Percentiles rank a stretch among this genome's conserved stretches.
Evolutionary conservation across 495 filamentous ascomycete genomes (phyloP).

Genomic region (Lasiosphaeria miniovina): DNA sequence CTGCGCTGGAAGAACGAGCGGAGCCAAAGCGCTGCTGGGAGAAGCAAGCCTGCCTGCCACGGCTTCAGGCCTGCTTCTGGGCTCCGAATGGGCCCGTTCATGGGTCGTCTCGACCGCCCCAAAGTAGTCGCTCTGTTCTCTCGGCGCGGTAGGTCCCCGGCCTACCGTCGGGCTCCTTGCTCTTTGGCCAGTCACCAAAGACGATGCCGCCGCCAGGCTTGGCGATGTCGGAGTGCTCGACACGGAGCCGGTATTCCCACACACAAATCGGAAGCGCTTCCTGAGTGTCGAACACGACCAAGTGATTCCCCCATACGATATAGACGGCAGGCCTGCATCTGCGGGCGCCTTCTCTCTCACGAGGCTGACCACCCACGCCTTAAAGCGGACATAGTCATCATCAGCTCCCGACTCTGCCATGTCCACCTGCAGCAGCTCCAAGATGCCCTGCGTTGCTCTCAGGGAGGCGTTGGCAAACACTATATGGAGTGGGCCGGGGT

Average conservation of each 20-base stretch:
- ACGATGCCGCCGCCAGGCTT: constrained; percentile 27
- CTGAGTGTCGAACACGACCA: constrained; percentile 64
- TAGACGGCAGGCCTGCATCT: constrained; percentile 46
- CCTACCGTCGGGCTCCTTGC: constrained; percentile 26
- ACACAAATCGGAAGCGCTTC: constrained; percentile 61
- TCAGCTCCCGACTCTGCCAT: constrained; percentile 33
- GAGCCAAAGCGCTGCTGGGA: constrained; percentile 28
- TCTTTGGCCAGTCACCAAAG: constrained; percentile 23
- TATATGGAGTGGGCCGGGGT: constrained; percentile 50
- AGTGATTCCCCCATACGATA: constrained; percentile 52
- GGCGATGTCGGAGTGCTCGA: constrained; percentile 34
- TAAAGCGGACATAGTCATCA: constrained; percentile 54
- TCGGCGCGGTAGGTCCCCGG: not conserved
- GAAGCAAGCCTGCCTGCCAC: constrained; percentile 21
- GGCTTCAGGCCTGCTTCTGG: constrained; percentile 19
- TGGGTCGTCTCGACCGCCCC: constrained; percentile 24
- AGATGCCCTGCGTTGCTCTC: constrained; percentile 42
- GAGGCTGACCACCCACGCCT: constrained; percentile 57
- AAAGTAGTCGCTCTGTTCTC: constrained; percentile 32
- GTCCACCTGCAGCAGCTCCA: constrained; percentile 49
- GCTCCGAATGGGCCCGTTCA: constrained; percentile 22
- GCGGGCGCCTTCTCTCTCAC: constrained; percentile 44
- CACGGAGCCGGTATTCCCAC: constrained; percentile 36
- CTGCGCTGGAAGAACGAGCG: constrained; percentile 21
- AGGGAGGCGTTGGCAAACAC: constrained; percentile 60